Percentiles rank a stretch among this genome's conserved stretches.
Evolutionary conservation across 768 basidiomycete genomes (phyloP).

Genomic region (Dentipellis sp.): DNA sequence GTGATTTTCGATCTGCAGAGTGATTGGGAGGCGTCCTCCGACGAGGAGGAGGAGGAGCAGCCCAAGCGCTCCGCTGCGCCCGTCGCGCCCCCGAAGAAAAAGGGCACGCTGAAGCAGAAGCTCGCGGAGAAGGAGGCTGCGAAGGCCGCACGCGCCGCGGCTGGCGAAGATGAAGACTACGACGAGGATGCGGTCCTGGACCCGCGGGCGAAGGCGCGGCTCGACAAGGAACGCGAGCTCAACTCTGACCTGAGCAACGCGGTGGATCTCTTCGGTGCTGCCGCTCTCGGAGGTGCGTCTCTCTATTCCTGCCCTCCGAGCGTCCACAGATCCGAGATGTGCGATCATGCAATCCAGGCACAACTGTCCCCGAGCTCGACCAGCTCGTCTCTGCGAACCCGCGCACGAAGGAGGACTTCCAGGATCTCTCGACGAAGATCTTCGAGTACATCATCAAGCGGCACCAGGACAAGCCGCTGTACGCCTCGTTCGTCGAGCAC

Average conservation of each 20-base stretch:
- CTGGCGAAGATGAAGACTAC: constrained; percentile 39
- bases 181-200: constrained; percentile 61
- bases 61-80: constrained; percentile 33
- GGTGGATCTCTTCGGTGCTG: constrained; percentile 68
- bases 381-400: constrained; percentile 70
- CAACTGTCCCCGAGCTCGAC: constrained; percentile 61
- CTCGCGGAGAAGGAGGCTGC: constrained; percentile 85
- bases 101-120: constrained; percentile 85
- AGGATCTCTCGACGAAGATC: constrained; percentile 61
- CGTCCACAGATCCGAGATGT: not conserved
- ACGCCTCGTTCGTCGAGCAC: constrained; percentile 75
- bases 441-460: constrained; percentile 67
- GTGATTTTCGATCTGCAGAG: constrained; percentile 39
- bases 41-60: constrained; percentile 55
- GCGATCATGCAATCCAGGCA: constrained; percentile 31
- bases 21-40: constrained; percentile 89
- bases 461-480: constrained; percentile 78
- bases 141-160: constrained; percentile 43
- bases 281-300: constrained; percentile 50
- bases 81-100: constrained; percentile 77
- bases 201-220: constrained; percentile 66
- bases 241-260: constrained; percentile 84
- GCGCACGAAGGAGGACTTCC: constrained; percentile 84
- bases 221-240: constrained; percentile 75
- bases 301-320: not conserved